phyloP scores from a whole-genome alignment of 2,329 filamentous ascomycete genomes.

The Epichloe gansuensis region DNA sequence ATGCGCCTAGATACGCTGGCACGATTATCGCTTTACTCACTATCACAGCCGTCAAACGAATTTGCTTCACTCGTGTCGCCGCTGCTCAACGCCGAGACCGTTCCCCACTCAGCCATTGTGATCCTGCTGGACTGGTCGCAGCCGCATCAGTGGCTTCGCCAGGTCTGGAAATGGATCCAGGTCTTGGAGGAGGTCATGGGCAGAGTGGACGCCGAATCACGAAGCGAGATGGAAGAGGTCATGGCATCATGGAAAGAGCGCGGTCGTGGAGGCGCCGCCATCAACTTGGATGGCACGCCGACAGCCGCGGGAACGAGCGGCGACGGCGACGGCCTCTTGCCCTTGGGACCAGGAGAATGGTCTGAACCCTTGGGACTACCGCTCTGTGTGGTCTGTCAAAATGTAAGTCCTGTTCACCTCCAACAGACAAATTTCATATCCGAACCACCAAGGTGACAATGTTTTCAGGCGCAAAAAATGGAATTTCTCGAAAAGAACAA shows the following conservation, averaged over 20 bases:
- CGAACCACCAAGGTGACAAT: not conserved
- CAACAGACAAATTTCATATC: not conserved
- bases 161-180: slow-evolving; percentile 80
- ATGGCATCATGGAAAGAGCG: slow-evolving; percentile 70
- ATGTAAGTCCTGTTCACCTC: slow-evolving; percentile 42
- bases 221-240: slow-evolving; percentile 74
- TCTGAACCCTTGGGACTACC: slow-evolving; percentile 79
- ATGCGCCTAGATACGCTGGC: slow-evolving; percentile 66
- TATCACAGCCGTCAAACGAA: slow-evolving; percentile 70
- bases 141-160: slow-evolving; percentile 83
- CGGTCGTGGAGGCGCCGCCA: slow-evolving; percentile 50
- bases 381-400: slow-evolving; percentile 90
- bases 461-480: slow-evolving; percentile 64
- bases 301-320: slow-evolving; percentile 37
- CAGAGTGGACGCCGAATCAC: slow-evolving; percentile 61
- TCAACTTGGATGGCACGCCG: slow-evolving; percentile 48
- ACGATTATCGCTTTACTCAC: slow-evolving; percentile 76
- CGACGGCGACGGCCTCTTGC: slow-evolving; percentile 58
- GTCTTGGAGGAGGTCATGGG: slow-evolving; percentile 66
- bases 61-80: slow-evolving; percentile 76
- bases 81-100: slow-evolving; percentile 69
- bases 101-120: slow-evolving; percentile 77
- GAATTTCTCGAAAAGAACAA: slow-evolving; percentile 80
- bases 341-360: slow-evolving; percentile 82
- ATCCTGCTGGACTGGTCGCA: slow-evolving; percentile 93